Base-by-base conservation (phyloP, 2,329 filamentous ascomycete genomes). In the Xylaria sp. region DNA sequence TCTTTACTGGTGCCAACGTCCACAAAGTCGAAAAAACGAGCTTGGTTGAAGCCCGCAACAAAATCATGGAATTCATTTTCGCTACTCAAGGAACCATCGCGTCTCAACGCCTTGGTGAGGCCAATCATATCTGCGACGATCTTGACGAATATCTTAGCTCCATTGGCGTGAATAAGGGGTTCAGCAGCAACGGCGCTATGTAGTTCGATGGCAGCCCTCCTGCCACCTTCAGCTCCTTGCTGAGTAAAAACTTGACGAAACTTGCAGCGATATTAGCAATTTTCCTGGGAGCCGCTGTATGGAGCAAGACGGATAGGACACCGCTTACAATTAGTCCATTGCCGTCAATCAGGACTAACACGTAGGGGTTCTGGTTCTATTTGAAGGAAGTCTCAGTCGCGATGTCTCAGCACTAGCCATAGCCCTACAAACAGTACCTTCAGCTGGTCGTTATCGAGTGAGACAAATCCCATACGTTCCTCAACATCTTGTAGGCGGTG, bases 1-100 rank as follows among this genome's bases (percentile, higher is more conserved):
- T 89, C 87, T 75, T 88, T 89, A 53, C 84, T 84, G 71, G 83
- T 79, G 39, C 88, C 88, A 61, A 90, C 84, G 74, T 91, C 88
- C 65, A 90, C 81, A 79, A 90, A 90, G 76, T 90, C 87, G 79
- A 90, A 89, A 11, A 84, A 84, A 9, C 86, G 84, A 67, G 82
- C 84, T 76, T 88, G 87, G 57, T 85, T 89, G 79, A 90, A 91
- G 45, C 86, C 89, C 67, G 83, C 74, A 30, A 84, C 82, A 79
- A 90, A 91, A 58, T 90, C 84, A 66, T 81, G 84, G 27, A 90
- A 78, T 48, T 83, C 80, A n/a, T 75, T 75, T 42, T 82, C 77
- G 65, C 75, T 82, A 12, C 81, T 80, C 39, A 88, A 73, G 59
- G 78, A 79, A 56, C 84, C 85, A 69, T 85, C 82, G 14, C 82